phyloP scores from a whole-genome alignment of 345 rosid genomes.

The Citrus australasica region DNA sequence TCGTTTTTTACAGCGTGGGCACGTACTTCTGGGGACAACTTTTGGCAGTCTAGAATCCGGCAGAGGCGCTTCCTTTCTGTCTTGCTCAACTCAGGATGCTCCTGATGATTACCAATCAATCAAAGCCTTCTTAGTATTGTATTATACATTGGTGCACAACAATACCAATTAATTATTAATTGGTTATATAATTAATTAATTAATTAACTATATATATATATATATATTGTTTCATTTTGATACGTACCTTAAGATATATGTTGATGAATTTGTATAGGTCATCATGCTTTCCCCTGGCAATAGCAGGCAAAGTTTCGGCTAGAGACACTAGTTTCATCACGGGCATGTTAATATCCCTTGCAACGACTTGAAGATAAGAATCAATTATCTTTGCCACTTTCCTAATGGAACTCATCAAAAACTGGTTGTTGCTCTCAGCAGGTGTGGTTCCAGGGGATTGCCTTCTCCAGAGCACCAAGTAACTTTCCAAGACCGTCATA shows the following conservation, averaged over 20 bases:
- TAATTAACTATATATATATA: too few species aligned
- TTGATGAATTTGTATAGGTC: constrained; percentile 86
- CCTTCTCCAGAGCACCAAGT: constrained; percentile 66
- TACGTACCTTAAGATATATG: constrained; percentile 75
- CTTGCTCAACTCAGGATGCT: constrained; percentile 82
- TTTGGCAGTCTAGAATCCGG: constrained; percentile 87
- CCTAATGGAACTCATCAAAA: constrained; percentile 48
- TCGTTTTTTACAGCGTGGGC: constrained; percentile 94
- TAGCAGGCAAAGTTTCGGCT: constrained; percentile 71
- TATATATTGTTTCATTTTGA: neutral
- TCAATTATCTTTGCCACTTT: constrained; percentile 71
- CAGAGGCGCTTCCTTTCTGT: constrained; percentile 78
- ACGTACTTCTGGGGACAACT: constrained; percentile 77
- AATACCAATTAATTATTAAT: neutral
- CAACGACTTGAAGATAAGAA: constrained; percentile 71
- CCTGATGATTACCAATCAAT: constrained; percentile 50
- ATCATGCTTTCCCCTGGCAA: constrained; percentile 68
- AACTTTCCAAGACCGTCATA: constrained; percentile 59
- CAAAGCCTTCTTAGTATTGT: neutral
- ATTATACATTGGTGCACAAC: neutral
- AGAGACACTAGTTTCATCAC: constrained; percentile 53
- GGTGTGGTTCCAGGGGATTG: constrained; percentile 35
- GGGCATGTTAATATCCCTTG: constrained; percentile 63
- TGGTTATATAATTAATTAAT: neutral
- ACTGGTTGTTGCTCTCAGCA: constrained; percentile 33